Conservation (phyloP, 345 rosid species). For the Lenwebbia sp. region DNA sequence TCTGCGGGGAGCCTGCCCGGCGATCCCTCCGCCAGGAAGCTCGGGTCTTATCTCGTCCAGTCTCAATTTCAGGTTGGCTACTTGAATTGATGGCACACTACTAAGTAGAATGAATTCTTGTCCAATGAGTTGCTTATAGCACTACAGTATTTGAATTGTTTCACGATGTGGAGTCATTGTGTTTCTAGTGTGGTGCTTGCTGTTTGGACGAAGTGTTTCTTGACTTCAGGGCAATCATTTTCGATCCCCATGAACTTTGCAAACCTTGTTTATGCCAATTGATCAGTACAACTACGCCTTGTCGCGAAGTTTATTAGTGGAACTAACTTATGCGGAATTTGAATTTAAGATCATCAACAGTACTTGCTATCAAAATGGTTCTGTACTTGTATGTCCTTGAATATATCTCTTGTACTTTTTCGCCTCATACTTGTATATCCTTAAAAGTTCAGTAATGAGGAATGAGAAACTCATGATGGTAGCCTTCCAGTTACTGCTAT, state of each 20-base stretch:
- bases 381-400: neutral
- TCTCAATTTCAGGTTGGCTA: slow-evolving; percentile 78
- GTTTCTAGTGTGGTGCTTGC: neutral
- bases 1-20: slow-evolving; percentile 82
- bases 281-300: neutral
- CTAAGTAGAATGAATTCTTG: neutral
- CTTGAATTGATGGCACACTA: neutral
- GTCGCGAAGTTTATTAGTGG: neutral
- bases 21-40: slow-evolving; percentile 59
- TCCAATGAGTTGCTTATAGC: neutral
- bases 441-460: neutral
- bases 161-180: neutral
- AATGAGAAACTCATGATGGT: neutral
- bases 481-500: neutral
- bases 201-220: neutral
- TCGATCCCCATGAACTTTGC: neutral
- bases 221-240: neutral
- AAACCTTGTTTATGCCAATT: neutral
- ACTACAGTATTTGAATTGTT: neutral
- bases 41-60: slow-evolving; percentile 68
- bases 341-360: neutral
- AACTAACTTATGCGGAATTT: neutral
- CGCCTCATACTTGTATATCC: neutral
- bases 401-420: neutral
- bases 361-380: neutral